A percentile compares a stretch with the other conserved stretches of the same genome.
These are phyloP conservation scores for Amylostereum areolatum DNA, from an alignment of 1,284 basidiomycete species.

Conservation along the genomic window DNA sequence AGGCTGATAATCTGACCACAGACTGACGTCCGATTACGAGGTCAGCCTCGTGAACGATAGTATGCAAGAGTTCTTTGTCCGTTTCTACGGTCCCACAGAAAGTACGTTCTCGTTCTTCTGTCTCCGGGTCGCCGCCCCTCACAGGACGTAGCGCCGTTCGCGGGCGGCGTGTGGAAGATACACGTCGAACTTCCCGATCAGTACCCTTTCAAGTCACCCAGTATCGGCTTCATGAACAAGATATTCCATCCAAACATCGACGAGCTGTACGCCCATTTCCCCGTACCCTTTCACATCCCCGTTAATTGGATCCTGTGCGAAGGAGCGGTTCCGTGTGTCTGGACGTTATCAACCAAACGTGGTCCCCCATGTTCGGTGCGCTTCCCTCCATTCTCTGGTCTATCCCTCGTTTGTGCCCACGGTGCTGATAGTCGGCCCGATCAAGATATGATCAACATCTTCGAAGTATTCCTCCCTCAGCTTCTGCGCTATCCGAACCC, in stretches of 20 bases:
- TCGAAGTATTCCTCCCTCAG: slow-evolving; percentile 97
- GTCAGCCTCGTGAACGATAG: slow-evolving; percentile 96
- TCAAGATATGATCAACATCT: slow-evolving; percentile 98
- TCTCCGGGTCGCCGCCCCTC: slow-evolving; percentile 3
- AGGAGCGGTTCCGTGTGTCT: slow-evolving; percentile 94
- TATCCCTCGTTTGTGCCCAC: slow-evolving; percentile 5
- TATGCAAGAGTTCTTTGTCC: slow-evolving; percentile 98
- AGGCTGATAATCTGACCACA: slow-evolving; percentile 26
- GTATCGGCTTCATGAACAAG: slow-evolving; percentile 99
- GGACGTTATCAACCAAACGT: slow-evolving; percentile 98
- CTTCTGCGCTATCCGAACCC: slow-evolving; percentile 97
- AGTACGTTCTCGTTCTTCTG: slow-evolving; percentile 54
- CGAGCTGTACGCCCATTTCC: slow-evolving; percentile 62
- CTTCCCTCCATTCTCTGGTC: slow-evolving; percentile 8
- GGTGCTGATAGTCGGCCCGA: slow-evolving; percentile 3
- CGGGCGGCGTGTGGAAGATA: slow-evolving; percentile 97
- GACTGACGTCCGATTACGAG: slow-evolving; percentile 96
- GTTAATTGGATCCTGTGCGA: slow-evolving; percentile 6
- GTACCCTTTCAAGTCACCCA: slow-evolving; percentile 98
- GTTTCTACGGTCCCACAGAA: slow-evolving; percentile 90
- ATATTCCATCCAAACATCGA: slow-evolving; percentile 99
- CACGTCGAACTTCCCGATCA: slow-evolving; percentile 99
- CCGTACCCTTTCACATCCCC: slow-evolving; percentile 1
- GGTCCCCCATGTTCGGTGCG: slow-evolving; percentile 97
- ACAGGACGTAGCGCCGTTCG: slow-evolving; percentile 75